Evolutionary conservation across 2,329 filamentous ascomycete species (phyloP), one percentile per base, ranked within the genome.

Genomic region (Dissoconium aciculare): DNA sequence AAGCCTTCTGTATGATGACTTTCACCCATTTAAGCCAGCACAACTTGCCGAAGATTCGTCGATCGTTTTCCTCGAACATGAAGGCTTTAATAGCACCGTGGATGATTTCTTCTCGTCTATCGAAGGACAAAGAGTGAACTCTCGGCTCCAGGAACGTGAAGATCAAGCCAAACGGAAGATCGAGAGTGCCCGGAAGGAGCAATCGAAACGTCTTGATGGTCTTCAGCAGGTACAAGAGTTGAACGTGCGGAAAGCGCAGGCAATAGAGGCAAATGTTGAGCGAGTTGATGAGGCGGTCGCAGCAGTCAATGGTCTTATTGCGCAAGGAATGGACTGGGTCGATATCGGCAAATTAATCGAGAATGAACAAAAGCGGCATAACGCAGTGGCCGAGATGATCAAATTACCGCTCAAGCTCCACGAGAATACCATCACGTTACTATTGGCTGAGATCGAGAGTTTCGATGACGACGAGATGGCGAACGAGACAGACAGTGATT

Each of bases 81-180:
- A 82, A 5, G 78, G 75, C 6, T 95, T 91, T 62, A 94, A 94
- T 54, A 79, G 78, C 49, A 89, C 84, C 0, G 84, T 93, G 0
- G 89, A 98, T 50, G 82, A 93, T 43, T 98, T 94, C 60, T 95
- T 92, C 54, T 95, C 89, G 0, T 95, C 87, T 0, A 71, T 95
- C 15, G 89, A 98, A 57, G 83, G 85, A 0, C 87, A 94, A 52
- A 92, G 82, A 51, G 65, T 95, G 1, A 79, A 92, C 53, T 91
- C 82, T 1, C 70, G 74, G 31, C 59, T 95, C 4, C 73, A 72
- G 3, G 87, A 95, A 53, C 72, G 78, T 28, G 84, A 98, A 54
- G 73, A 78, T 12, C 66, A 69, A 3, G 89, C 89, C 3, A 80
- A 77, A 56, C 73, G 72, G 47, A 93, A 91, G 53, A 64, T 98